A percentile compares a stretch with the other conserved stretches of the same genome.
Evolutionary conservation across 148 eudicot genomes (phyloP).

Genomic region (Cornus florida): DNA sequence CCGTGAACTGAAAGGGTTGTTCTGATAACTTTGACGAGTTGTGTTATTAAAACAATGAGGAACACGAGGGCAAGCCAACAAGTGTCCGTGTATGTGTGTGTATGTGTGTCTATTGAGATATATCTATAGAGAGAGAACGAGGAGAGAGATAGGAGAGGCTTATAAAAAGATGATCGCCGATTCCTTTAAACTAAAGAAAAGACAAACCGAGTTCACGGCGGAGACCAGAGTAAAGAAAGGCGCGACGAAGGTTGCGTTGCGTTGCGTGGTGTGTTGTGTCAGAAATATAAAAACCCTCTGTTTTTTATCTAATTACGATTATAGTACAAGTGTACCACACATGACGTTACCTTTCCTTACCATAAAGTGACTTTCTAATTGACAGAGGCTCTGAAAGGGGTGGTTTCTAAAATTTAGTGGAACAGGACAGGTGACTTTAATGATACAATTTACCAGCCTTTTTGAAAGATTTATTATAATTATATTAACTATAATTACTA

Average conservation of each 20-base stretch:
- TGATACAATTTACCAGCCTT: too few relatives aligned
- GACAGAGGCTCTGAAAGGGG: background rate
- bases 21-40: background rate
- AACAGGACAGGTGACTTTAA: background rate
- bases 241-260: background rate
- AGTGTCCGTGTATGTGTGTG: background rate
- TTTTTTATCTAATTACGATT: background rate
- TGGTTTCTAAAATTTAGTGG: background rate
- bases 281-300: background rate
- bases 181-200: conserved; percentile 9
- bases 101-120: too few relatives aligned
- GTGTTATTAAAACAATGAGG: background rate
- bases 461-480: too few relatives aligned
- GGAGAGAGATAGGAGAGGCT: background rate
- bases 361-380: background rate
- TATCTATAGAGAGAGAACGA: background rate
- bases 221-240: background rate
- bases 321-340: too few relatives aligned
- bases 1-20: background rate
- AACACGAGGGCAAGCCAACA: conserved; percentile 20
- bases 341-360: background rate
- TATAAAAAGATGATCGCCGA: conserved; percentile 7
- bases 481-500: too few relatives aligned
- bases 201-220: conserved; percentile 16
- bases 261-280: background rate